phyloP scores from a whole-genome alignment of 257 asterid species.

The Nicotiana knightiana region DNA sequence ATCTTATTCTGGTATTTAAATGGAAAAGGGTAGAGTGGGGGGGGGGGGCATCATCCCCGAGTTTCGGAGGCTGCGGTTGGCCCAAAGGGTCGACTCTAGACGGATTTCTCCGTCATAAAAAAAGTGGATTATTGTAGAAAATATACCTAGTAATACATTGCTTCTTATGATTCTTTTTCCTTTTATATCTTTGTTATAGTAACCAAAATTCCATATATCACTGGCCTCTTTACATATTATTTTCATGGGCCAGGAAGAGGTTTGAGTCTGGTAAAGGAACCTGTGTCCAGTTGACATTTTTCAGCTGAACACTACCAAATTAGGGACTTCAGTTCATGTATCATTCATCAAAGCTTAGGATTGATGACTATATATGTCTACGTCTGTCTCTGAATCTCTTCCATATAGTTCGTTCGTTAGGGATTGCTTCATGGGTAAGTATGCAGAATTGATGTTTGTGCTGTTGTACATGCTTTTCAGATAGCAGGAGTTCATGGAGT shows the following conservation, averaged over 20 bases:
- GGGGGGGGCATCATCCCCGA: no score
- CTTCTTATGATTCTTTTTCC: neutral
- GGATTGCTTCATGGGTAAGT: neutral
- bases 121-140: neutral
- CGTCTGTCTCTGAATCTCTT: neutral
- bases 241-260: neutral
- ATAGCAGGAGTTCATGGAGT: conserved; percentile 98
- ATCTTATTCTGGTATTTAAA: no score
- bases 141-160: neutral
- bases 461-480: conserved; percentile 27
- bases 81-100: no score
- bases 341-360: neutral
- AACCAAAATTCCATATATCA: neutral
- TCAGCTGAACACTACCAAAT: neutral
- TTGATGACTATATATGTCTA: neutral
- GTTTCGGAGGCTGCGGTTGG: no score
- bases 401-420: neutral
- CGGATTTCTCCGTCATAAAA: no score
- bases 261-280: neutral
- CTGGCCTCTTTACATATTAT: neutral
- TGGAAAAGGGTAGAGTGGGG: no score
- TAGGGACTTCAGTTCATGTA: neutral
- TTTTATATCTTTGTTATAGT: neutral
- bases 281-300: neutral
- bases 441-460: neutral